These are phyloP conservation scores for Penicillium frequentans DNA, from an alignment of 2,329 filamentous ascomycete genomes.

Conservation along the genomic window DNA sequence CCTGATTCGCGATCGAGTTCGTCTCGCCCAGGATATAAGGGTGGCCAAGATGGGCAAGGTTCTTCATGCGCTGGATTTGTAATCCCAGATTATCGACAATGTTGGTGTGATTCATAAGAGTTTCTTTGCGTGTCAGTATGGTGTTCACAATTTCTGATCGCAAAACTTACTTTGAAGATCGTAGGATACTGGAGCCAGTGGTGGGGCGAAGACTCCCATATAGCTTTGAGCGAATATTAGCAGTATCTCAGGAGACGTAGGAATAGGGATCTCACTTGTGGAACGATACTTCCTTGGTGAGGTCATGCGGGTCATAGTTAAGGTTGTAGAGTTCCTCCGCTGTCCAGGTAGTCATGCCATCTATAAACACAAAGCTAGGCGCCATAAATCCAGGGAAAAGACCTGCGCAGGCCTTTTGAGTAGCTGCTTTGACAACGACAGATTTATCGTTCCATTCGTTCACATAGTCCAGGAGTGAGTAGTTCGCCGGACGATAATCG, in stretches of 20 bases:
- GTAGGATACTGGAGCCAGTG: background rate
- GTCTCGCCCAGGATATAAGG: conserved; percentile 13
- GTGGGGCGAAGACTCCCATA: conserved; percentile 5
- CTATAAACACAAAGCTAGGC: conserved; percentile 11
- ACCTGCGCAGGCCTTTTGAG: conserved; percentile 11
- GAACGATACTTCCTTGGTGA: conserved; percentile 10
- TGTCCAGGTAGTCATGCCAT: conserved; percentile 3
- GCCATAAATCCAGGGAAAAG: conserved; percentile 7
- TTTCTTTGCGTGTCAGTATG: background rate
- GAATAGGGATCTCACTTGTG: conserved; percentile 3
- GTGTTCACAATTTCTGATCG: background rate
- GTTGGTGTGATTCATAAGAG: conserved; percentile 21
- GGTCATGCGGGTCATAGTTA: conserved; percentile 3
- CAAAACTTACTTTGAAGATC: conserved; percentile 7
- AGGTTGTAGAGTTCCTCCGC: conserved; percentile 2
- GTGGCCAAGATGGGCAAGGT: conserved; percentile 14
- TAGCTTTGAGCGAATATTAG: background rate
- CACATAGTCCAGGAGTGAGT: conserved; percentile 11
- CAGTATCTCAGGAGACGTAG: too few species aligned
- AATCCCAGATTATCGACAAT: conserved; percentile 6
- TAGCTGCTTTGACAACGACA: conserved; percentile 1
- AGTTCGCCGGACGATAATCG: conserved; percentile 9
- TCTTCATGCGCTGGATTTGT: conserved; percentile 11
- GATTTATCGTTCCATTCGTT: conserved; percentile 16
- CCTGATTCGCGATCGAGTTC: conserved; percentile 18